Base-by-base conservation (phyloP, 768 basidiomycete genomes). In the Leccinum rimulosum region DNA sequence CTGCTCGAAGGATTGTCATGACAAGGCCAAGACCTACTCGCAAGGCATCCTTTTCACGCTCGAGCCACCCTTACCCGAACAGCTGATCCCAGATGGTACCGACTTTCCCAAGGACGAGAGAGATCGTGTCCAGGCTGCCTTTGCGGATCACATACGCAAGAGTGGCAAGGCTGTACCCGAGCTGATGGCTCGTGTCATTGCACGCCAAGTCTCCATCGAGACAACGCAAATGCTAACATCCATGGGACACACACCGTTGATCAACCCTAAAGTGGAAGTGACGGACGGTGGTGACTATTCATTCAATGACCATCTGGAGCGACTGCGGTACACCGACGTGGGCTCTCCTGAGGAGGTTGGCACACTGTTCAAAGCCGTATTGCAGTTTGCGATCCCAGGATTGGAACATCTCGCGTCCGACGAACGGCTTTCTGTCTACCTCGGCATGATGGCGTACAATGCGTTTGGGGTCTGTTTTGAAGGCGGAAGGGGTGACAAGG, bases 371-470 rank as follows among this genome's bases (percentile, higher is more conserved):
- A 71, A 77, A 30, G 73, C 78, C 17, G 79, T 93, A 19, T 69
- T 94, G 54, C 74, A 79, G 50, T 74, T 77, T 35, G 86, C 87
- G 3, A 72, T 93, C 48, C 87, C 86, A 11, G 91, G 89, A 19
- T 69, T 93, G 59, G 88, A 92, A 63, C 79, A 85, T 56, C 86
- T 89, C 57, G 75, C 91, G 28, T 82, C 82, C 4, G 82, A 84
- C 28, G 86, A 89, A 40, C 78, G 83, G 25, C 82, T 89, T 61
- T 75, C 81, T 10, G 77, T 78, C 17, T 78, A 88, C 51, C 70
- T 83, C 43, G 89, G 88, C 17, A 91, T 85, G 70, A 85, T 93
- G 78, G 73, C 78, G 3, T 93, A 91, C 73, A 93, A 93, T 64
- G 79, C 84, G 3, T 89, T 84, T 66, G 92, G 92, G 57, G 84